Evolutionary conservation across 192 early-diverging fungal species (phyloP), one percentile per base, ranked within the genome.

Genomic region (Coemansia aciculifera): DNA sequence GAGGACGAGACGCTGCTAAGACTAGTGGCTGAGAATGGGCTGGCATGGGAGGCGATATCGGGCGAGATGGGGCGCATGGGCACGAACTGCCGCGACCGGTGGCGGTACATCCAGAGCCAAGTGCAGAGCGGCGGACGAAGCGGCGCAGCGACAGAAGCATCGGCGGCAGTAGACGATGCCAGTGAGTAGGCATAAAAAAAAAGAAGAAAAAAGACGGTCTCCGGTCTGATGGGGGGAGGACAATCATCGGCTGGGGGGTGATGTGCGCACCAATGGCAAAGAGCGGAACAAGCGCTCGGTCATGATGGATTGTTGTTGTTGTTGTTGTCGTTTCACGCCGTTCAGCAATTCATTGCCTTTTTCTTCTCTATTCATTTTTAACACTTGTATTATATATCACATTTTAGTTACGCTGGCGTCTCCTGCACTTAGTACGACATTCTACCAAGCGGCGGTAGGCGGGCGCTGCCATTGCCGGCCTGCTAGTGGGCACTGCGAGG

Each of bases 31-130:
- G 69, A 59, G 32, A 73, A 81, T 48, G 78, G 78, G 42, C 69
- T 64, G 59, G 66, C 78, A 49, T 81, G 78, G 78, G 78, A 81
- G 73, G 68, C 73, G 38, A 75, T 81, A 36, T 68, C 73, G 60
- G 46, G 44, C 60, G 60, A 72, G 63, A 46, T 81, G 54, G 78
- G 78, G 48, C 73, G 78, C 23, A 81, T 69, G 70, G 78, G 78
- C 52, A 75, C 78, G 4, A 81, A 75, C 78, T 81, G 78, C 67
- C 73, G 78, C 63, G 78, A 81, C 67, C 78, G 70, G 27, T 81
- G 78, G 78, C 78, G 78, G 42, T 75, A 81, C 69, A 72, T 81
- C 34, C 78, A 73, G 68, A 65, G 49, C 44, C n/a, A 39, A 15
- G 15, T 17, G 43, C 34, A 36, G 56, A 11, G 29, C 27, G 19